Evolutionary conservation across 148 eudicot genomes (phyloP).

Genomic region (Rhododendron griersonianum): DNA sequence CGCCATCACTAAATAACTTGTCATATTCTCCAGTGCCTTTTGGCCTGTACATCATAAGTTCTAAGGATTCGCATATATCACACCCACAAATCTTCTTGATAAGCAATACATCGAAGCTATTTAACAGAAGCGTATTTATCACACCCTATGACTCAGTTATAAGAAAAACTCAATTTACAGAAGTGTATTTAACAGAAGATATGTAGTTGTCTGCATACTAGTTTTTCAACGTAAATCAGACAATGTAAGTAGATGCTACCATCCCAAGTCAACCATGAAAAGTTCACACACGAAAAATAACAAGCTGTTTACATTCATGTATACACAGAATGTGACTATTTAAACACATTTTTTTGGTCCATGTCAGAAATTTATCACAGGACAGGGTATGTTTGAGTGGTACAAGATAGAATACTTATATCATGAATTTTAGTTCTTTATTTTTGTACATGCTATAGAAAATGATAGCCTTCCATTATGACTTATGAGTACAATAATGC

Average conservation of each 20-base stretch:
- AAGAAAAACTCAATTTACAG: neutral
- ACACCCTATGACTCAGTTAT: neutral
- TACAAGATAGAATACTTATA: neutral
- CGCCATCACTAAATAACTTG: slow-evolving; percentile 46
- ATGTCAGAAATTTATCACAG: neutral
- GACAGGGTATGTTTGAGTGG: neutral
- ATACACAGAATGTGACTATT: no score
- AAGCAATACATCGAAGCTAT: neutral
- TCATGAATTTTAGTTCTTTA: neutral
- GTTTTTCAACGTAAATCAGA: neutral
- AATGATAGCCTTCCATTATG: neutral
- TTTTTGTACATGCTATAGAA: no score
- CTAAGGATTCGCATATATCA: neutral
- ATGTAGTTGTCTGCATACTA: neutral
- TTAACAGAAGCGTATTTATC: neutral
- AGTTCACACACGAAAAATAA: no score
- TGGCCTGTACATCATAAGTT: slow-evolving; percentile 21
- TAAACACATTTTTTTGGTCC: no score
- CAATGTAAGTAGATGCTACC: neutral
- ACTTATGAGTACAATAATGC: neutral
- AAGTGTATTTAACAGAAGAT: neutral
- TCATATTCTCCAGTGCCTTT: slow-evolving; percentile 59
- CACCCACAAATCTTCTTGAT: neutral
- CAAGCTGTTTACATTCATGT: no score
- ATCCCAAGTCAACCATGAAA: no score